Base-by-base conservation (phyloP, 1,139 yeast genomes). In the Maudiozyma humilis region DNA sequence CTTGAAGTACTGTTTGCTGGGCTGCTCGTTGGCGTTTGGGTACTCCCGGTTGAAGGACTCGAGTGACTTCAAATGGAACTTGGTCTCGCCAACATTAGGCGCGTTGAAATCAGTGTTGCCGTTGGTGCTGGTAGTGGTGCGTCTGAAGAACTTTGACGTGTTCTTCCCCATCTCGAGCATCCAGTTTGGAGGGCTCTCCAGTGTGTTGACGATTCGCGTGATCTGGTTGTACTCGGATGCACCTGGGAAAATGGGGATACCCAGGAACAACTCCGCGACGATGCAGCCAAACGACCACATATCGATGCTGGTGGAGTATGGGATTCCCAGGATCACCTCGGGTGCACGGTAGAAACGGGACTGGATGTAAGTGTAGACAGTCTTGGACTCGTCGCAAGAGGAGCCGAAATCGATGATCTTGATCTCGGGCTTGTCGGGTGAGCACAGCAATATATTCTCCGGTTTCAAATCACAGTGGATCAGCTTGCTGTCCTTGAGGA, bases 281-380 rank as follows among this genome's bases (percentile, higher is more conserved):
- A 93, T 91, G 68, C 99, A 91, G 2, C 98, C 99, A 38, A 91
- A 69, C 1, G 97, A 88, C 99, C 99, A 91, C 89, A 91, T 88
- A 63, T 91, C 99, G 46, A 91, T 91, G 7, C 95, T 80, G 17
- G 95, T 80, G 0, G 96, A 84, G 56, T 83, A 84, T 4, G 96
- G 95, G 39, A 91, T 70, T 0, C 99, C 98, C 27, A 91, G 66
- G 3, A 91, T 78, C 16, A 91, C 95, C 62, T 91, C 99, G 0
- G 99, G 99, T 0, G 96, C 86, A 49, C 99, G 73, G 64, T 93
- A 93, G 61, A 91, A 93, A 46, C 99, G 72, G 6, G 96, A 87
- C 63, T 93, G 99, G 49, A 93, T 88, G 62, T 93, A 93, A 0
- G 97, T 86, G 65, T 88, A 91, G 4, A 89, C 72, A 0, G 95